A percentile compares a stretch with the other conserved stretches of the same genome.
phyloP scores from a whole-genome alignment of 2,329 filamentous ascomycete genomes.

The Penicillium concentricum region DNA sequence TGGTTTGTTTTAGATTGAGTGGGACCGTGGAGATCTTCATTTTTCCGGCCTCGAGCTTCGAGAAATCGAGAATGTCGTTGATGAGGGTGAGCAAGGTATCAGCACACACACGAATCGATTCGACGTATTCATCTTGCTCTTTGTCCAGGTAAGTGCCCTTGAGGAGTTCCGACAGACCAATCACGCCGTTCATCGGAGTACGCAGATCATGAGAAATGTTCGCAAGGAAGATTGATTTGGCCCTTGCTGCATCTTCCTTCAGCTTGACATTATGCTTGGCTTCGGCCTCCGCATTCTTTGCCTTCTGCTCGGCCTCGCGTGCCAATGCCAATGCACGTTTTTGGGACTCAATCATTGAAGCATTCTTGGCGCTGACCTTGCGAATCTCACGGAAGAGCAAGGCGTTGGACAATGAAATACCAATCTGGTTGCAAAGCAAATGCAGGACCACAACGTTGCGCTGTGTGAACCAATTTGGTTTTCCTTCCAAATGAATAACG shows the following conservation, averaged over 20 bases:
- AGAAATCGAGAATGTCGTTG: slow-evolving; percentile 88
- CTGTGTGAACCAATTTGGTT: slow-evolving; percentile 64
- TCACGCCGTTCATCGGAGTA: slow-evolving; percentile 90
- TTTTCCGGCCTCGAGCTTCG: slow-evolving; percentile 79
- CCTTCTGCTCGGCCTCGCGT: slow-evolving; percentile 62
- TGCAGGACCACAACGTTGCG: slow-evolving; percentile 53
- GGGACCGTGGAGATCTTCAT: slow-evolving; percentile 86
- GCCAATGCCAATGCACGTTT: slow-evolving; percentile 62
- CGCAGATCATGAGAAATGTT: slow-evolving; percentile 88
- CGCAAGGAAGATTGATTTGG: slow-evolving; percentile 93
- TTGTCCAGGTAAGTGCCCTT: slow-evolving; percentile 56
- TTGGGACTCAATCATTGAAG: slow-evolving; percentile 65
- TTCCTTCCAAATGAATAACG: slow-evolving; percentile 61
- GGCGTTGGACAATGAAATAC: slow-evolving; percentile 63
- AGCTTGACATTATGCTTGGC: slow-evolving; percentile 64
- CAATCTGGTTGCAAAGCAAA: slow-evolving; percentile 64
- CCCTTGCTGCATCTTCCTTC: slow-evolving; percentile 65
- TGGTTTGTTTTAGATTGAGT: slow-evolving; percentile 70
- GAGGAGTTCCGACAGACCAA: slow-evolving; percentile 68
- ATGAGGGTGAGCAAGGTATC: slow-evolving; percentile 81
- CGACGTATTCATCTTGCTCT: slow-evolving; percentile 62
- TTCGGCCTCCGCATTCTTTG: slow-evolving; percentile 63
- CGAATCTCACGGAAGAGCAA: slow-evolving; percentile 61
- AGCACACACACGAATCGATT: slow-evolving; percentile 64
- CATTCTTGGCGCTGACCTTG: slow-evolving; percentile 62